Evolutionary conservation across 1,284 basidiomycete species (phyloP).

Genomic region (Rhodofomes roseus): DNA sequence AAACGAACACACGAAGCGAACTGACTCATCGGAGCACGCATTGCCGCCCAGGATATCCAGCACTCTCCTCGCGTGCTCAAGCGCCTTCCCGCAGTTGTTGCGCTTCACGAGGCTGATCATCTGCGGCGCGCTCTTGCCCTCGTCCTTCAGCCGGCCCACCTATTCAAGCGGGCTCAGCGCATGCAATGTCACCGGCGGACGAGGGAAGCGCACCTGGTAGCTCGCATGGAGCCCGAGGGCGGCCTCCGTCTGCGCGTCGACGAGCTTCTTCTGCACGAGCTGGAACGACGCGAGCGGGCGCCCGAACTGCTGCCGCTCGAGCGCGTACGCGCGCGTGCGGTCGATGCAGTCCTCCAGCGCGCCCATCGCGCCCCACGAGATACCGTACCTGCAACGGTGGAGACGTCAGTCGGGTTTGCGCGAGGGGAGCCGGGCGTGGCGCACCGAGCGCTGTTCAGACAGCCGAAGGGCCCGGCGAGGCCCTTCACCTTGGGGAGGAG

Average conservation of each 20-base stretch:
- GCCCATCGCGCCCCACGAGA: constrained; percentile 93
- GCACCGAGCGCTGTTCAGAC: constrained; percentile 84
- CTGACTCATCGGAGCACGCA: constrained; percentile 85
- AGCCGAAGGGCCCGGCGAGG: constrained; percentile 84
- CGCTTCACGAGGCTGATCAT: constrained; percentile 95
- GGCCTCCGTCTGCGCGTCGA: constrained; percentile 86
- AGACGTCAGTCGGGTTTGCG: background rate
- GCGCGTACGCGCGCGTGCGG: constrained; percentile 79
- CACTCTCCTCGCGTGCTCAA: constrained; percentile 75
- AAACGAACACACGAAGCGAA: constrained; percentile 7
- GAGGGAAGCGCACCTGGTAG: constrained; percentile 36
- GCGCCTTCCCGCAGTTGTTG: constrained; percentile 93
- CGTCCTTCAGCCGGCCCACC: constrained; percentile 89
- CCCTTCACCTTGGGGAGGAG: constrained; percentile 76
- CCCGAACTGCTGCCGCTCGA: constrained; percentile 88
- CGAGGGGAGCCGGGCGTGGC: constrained; percentile 11
- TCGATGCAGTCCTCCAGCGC: constrained; percentile 90
- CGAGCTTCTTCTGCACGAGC: constrained; percentile 94
- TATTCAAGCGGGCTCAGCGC: constrained; percentile 25
- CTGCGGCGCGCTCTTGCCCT: constrained; percentile 77
- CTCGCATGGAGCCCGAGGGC: constrained; percentile 81
- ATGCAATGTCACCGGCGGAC: background rate
- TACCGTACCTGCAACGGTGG: constrained; percentile 58
- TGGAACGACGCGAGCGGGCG: constrained; percentile 93
- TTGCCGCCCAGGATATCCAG: constrained; percentile 92